phyloP scores from a whole-genome alignment of 441 rosid genomes.

The Cnidoscolus chayamansa region DNA sequence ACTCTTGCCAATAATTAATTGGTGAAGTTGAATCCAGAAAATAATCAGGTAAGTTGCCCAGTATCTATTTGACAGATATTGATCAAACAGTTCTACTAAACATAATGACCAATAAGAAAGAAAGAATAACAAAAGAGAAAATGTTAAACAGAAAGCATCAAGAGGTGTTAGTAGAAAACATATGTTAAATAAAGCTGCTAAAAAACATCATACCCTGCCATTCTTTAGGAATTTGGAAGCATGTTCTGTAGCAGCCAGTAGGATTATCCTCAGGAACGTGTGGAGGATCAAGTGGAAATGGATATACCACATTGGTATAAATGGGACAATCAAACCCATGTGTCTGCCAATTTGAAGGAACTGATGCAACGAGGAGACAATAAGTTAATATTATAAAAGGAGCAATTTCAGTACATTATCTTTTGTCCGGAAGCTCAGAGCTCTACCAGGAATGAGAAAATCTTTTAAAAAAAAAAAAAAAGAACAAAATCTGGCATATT shows the following conservation, averaged over 20 bases:
- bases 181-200: conserved; percentile 9
- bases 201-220: conserved; percentile 70
- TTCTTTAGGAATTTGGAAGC: conserved; percentile 73
- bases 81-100: background rate
- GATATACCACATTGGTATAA: conserved; percentile 80
- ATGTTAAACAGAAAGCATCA: background rate
- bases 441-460: background rate
- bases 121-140: background rate
- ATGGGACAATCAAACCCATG: conserved; percentile 96
- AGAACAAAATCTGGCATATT: background rate
- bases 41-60: background rate
- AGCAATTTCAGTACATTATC: background rate
- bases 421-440: background rate
- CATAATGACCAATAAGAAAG: conserved; percentile 12
- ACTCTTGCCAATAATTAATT: background rate
- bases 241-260: conserved; percentile 93
- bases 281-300: conserved; percentile 83
- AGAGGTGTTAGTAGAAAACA: conserved; percentile 15
- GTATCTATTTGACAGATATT: background rate
- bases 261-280: conserved; percentile 78
- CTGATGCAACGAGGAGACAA: conserved; percentile 47
- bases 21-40: background rate
- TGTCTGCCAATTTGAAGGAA: conserved; percentile 98
- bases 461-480: background rate
- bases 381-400: background rate